Conservation (phyloP, 1,139 yeast genomes). For the Saccharomycopsis crataegensis region DNA sequence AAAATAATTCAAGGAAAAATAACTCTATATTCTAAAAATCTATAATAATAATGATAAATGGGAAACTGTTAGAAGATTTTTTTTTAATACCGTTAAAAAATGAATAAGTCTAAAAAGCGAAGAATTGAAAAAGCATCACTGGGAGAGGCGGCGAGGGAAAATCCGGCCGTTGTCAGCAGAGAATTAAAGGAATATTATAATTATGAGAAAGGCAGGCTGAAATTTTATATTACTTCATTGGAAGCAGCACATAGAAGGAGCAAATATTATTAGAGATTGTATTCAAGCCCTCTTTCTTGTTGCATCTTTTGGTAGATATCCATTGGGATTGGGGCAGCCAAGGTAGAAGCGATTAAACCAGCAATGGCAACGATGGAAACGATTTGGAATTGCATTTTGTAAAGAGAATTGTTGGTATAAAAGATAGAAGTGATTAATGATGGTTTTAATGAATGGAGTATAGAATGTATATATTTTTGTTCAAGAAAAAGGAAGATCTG, state of each 20-base stretch:
- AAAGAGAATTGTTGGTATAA: neutral
- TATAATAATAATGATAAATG: too few relatives aligned
- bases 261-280: neutral
- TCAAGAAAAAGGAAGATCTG: too few relatives aligned
- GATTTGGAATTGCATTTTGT: constrained; percentile 16
- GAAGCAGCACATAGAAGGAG: neutral
- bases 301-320: constrained; percentile 16
- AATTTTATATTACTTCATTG: too few relatives aligned
- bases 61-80: too few relatives aligned
- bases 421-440: neutral
- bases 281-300: constrained; percentile 1
- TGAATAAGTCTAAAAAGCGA: neutral
- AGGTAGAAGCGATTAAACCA: constrained; percentile 7
- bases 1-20: too few relatives aligned
- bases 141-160: neutral
- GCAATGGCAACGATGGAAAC: constrained; percentile 11
- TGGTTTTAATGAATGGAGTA: neutral
- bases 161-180: neutral
- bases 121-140: neutral
- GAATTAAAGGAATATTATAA: too few relatives aligned
- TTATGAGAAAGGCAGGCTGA: too few relatives aligned
- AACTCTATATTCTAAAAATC: too few relatives aligned
- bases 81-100: neutral
- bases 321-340: constrained; percentile 17
- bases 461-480: too few relatives aligned